Evolutionary conservation across 1,284 basidiomycete species (phyloP).

Genomic region (Malassezia brasiliensis): DNA sequence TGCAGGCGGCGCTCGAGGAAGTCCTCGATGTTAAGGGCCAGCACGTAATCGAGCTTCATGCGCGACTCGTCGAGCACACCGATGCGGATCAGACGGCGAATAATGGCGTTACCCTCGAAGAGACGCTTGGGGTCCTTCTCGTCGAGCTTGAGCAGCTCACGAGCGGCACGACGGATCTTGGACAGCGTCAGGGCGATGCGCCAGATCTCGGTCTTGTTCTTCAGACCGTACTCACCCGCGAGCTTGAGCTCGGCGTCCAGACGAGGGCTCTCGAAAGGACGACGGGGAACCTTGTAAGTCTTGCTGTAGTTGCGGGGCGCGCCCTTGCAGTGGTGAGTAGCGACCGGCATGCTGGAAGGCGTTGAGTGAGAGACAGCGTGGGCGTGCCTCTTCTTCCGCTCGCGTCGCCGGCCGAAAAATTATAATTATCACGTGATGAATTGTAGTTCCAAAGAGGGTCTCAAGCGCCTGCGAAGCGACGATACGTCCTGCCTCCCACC

Average conservation of each 20-base stretch:
- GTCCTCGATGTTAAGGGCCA: constrained; percentile 97
- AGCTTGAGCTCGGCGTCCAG: constrained; percentile 99
- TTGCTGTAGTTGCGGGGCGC: constrained; percentile 47
- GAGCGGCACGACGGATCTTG: constrained; percentile 99
- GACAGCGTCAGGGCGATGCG: constrained; percentile 90
- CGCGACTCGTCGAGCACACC: constrained; percentile 98
- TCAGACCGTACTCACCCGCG: constrained; percentile 98
- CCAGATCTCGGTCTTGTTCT: constrained; percentile 99
- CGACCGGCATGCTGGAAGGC: constrained; percentile 20
- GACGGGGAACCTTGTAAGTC: constrained; percentile 68
- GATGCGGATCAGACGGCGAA: constrained; percentile 96
- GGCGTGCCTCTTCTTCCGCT: constrained; percentile 9
- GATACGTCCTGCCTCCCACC: constrained; percentile 2
- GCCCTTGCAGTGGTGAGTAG: constrained; percentile 41
- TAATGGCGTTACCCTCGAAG: constrained; percentile 97
- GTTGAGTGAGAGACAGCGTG: constrained; percentile 1
- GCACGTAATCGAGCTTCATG: constrained; percentile 85
- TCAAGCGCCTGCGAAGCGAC: background rate
- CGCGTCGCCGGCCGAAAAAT: constrained; percentile 10
- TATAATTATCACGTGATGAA: constrained; percentile 14
- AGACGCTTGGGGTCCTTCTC: constrained; percentile 99
- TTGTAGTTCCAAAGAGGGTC: constrained; percentile 11
- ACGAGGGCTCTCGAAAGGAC: constrained; percentile 93
- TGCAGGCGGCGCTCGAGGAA: constrained; percentile 99
- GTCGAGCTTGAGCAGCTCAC: constrained; percentile 99